A percentile compares a stretch with the other conserved stretches of the same genome.
Conservation (phyloP, 306 rosid species). For the Boehmeria nivea region DNA sequence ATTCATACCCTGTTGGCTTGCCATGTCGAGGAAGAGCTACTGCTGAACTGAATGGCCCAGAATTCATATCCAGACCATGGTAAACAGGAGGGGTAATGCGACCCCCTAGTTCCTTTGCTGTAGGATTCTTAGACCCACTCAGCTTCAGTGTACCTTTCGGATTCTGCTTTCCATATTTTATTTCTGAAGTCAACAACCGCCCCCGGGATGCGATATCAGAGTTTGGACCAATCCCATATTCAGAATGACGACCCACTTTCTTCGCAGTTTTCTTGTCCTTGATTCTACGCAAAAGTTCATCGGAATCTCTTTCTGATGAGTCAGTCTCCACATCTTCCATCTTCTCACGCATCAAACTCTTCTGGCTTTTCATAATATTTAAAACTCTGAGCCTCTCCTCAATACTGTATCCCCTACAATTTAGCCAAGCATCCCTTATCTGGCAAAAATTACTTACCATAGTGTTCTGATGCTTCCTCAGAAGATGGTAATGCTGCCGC, state of each 20-base stretch:
- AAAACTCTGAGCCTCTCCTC: conserved; percentile 90
- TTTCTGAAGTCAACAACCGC: conserved; percentile 30
- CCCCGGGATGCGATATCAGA: conserved; percentile 42
- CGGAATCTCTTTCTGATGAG: conserved; percentile 69
- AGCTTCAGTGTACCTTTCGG: conserved; percentile 72
- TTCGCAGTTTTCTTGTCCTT: conserved; percentile 51
- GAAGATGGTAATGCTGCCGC: conserved; percentile 73
- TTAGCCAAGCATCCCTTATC: conserved; percentile 92
- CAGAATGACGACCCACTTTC: conserved; percentile 40
- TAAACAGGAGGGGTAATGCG: conserved; percentile 43
- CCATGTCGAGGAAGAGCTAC: conserved; percentile 40
- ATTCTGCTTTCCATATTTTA: conserved; percentile 54
- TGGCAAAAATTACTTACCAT: conserved; percentile 87
- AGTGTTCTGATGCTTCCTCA: conserved; percentile 87
- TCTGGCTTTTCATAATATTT: conserved; percentile 74
- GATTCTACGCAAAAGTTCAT: conserved; percentile 50
- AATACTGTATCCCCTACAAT: conserved; percentile 83
- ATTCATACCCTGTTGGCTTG: conserved; percentile 45
- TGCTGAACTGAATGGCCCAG: conserved; percentile 52
- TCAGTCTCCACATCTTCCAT: conserved; percentile 58
- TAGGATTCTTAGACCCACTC: conserved; percentile 50
- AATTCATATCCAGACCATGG: conserved; percentile 48
- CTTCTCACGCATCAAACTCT: conserved; percentile 86
- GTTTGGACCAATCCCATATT: conserved; percentile 43
- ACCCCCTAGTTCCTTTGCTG: conserved; percentile 38